These are phyloP conservation scores for Populus tremula DNA, from an alignment of 345 rosid genomes.

Conservation along the genomic window DNA sequence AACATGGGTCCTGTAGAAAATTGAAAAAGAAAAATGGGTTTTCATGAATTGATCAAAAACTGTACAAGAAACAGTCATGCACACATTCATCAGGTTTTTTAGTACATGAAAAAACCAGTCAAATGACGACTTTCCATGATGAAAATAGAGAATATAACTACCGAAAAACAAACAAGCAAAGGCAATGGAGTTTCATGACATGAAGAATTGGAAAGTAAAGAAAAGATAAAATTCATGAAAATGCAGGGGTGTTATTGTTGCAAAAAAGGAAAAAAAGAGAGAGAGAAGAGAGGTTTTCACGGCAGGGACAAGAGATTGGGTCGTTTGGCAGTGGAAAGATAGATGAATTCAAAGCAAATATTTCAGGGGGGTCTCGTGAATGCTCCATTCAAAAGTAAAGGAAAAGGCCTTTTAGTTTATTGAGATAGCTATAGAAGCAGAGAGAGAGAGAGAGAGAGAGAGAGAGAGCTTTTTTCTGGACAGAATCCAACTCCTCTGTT, in stretches of 20 bases:
- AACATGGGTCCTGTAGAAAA: constrained; percentile 62
- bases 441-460: background rate
- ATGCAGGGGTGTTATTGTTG: constrained; percentile 14
- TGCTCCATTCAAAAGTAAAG: constrained; percentile 58
- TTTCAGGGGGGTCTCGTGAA: constrained; percentile 88
- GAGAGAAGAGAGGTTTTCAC: constrained; percentile 27
- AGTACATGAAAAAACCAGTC: background rate
- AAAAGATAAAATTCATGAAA: constrained; percentile 7
- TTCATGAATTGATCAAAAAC: constrained; percentile 48
- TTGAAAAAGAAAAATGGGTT: constrained; percentile 32
- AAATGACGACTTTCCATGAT: constrained; percentile 15
- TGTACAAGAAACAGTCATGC: constrained; percentile 2
- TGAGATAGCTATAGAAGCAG: too few relatives aligned
- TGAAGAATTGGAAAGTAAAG: constrained; percentile 19
- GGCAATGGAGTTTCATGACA: background rate
- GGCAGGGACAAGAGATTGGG: constrained; percentile 39
- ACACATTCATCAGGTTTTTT: constrained; percentile 3
- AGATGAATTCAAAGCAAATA: constrained; percentile 51
- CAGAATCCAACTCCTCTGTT: constrained; percentile 22
- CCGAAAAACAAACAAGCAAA: background rate
- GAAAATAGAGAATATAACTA: constrained; percentile 7
- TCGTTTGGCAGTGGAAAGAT: constrained; percentile 49
- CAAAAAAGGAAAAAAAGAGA: constrained; percentile 15
- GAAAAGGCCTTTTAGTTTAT: background rate
- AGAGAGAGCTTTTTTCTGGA: constrained; percentile 3